Base-by-base conservation (phyloP, 1,139 yeast genomes). In the Protomyces lactucae-debilis region DNA sequence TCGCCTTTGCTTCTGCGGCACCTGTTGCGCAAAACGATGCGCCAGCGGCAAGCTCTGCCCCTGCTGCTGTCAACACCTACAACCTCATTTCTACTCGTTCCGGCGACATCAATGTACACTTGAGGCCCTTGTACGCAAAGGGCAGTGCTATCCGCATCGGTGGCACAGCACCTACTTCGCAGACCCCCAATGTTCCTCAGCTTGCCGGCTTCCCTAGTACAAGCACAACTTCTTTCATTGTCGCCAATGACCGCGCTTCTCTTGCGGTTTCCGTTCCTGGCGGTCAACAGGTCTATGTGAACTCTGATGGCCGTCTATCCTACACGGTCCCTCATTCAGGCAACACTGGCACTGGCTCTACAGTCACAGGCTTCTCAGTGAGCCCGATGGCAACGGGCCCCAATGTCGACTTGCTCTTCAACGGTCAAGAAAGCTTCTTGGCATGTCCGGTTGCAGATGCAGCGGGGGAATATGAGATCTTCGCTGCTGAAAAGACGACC, bases 301-400 rank as follows among this genome's bases (percentile, higher is more conserved):
- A 23, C 55, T 32, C 61, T 18, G 55, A 48, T n/a, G 61, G 61
- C 12, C 21, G 18, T 25, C 55, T 57, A 14, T 45, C 48, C 18
- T 57, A 36, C 61, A 57, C 61, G 23, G 43, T 28, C 16, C 39
- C 61, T 5, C 61, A 57, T 55, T 57, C 61, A 18, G 61, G 48
- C 23, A 28, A 32, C 14, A 21, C 45, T 35, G 55, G 55, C 25
- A n/a, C 55, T 3, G 61, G 55, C 21, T 52, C 61, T 2, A 28
- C 28, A 4, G 9, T 35, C 14, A 57, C 55, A 0, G 55, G 61
- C n/a, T 57, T 57, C 55, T 36, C 61, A 3, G 25, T 51, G 51
- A 37, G 14, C 48, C 16, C 48, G 40, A 28, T 28, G 32, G 32
- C 32, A 28, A 14, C 55, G 4, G 55, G 55, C 39, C 10, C 25